phyloP scores from a whole-genome alignment of 176 grass and related monocot genomes.

The Cymbopogon citratus region DNA sequence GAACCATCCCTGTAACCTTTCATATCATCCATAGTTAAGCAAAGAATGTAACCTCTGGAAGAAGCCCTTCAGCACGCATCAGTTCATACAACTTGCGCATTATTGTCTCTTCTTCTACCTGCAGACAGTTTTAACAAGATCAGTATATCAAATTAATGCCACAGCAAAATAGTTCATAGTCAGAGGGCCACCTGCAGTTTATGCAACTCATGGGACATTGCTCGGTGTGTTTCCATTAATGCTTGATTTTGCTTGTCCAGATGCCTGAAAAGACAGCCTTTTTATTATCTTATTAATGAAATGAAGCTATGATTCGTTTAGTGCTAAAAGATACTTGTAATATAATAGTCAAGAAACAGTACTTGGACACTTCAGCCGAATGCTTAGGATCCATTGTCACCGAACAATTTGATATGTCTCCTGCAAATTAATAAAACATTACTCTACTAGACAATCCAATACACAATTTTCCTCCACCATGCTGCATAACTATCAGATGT shows the following conservation, averaged over 20 bases:
- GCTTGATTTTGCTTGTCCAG: slow-evolving; percentile 77
- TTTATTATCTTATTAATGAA: slow-evolving; percentile 19
- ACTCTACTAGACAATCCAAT: slow-evolving; percentile 9
- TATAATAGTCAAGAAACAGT: slow-evolving; percentile 13
- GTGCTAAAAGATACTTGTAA: background rate
- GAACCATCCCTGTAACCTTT: background rate
- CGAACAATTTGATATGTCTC: slow-evolving; percentile 20
- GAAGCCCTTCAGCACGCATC: slow-evolving; percentile 60
- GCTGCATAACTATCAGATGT: background rate
- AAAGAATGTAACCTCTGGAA: slow-evolving; percentile 63
- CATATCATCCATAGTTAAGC: background rate
- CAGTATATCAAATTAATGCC: slow-evolving; percentile 8
- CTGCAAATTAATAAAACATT: slow-evolving; percentile 15
- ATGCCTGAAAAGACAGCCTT: slow-evolving; percentile 48
- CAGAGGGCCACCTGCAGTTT: slow-evolving; percentile 47
- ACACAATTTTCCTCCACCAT: background rate
- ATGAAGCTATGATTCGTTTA: background rate
- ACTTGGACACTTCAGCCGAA: slow-evolving; percentile 62
- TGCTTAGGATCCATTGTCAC: slow-evolving; percentile 69
- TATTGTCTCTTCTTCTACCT: slow-evolving; percentile 90
- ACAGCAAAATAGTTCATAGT: background rate
- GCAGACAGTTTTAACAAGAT: slow-evolving; percentile 20
- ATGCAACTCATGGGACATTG: slow-evolving; percentile 75
- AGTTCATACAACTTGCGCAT: slow-evolving; percentile 74
- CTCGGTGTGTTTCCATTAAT: slow-evolving; percentile 56